Conservation (phyloP, 2,329 filamentous ascomycete species). For the Ceratocystis colombiana region DNA sequence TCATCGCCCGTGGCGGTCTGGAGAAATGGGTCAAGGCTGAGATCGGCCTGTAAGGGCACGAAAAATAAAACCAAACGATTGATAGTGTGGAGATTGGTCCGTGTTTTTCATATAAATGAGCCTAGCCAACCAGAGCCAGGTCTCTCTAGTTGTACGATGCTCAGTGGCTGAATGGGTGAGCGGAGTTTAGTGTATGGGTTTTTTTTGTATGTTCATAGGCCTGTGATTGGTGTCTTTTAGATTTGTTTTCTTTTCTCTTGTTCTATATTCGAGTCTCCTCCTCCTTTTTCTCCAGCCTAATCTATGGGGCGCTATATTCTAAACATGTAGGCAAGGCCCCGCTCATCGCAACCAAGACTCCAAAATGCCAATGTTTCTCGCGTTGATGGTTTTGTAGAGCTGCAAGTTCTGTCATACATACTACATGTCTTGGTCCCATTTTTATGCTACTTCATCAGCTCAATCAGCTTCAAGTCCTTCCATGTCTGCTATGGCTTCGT, state of each 20-base stretch:
- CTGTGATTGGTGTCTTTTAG: slow-evolving; percentile 4
- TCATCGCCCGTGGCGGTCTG: slow-evolving; percentile 65
- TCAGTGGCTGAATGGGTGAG: background rate
- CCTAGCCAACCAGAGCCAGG: background rate
- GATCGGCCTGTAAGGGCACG: slow-evolving; percentile 35
- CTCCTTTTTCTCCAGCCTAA: background rate
- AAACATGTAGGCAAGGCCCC: background rate
- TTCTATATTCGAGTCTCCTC: background rate
- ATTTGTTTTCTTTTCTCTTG: slow-evolving; percentile 16
- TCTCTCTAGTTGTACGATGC: background rate
- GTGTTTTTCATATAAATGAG: background rate
- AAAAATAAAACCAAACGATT: background rate
- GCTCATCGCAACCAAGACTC: background rate
- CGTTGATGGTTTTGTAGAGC: background rate
- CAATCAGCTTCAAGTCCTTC: background rate
- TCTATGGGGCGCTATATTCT: background rate
- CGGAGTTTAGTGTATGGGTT: slow-evolving; percentile 12
- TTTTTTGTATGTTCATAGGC: slow-evolving; percentile 14
- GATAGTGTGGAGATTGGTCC: background rate
- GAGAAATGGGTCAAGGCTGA: slow-evolving; percentile 74
- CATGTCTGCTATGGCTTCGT: background rate
- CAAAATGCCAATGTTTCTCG: background rate
- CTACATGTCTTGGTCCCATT: background rate
- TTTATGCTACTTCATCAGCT: background rate
- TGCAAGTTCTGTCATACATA: background rate